Percentiles rank a stretch among this genome's conserved stretches.
Conservation (phyloP, 257 asterid genomes). For the Solanum ossicruentum region DNA sequence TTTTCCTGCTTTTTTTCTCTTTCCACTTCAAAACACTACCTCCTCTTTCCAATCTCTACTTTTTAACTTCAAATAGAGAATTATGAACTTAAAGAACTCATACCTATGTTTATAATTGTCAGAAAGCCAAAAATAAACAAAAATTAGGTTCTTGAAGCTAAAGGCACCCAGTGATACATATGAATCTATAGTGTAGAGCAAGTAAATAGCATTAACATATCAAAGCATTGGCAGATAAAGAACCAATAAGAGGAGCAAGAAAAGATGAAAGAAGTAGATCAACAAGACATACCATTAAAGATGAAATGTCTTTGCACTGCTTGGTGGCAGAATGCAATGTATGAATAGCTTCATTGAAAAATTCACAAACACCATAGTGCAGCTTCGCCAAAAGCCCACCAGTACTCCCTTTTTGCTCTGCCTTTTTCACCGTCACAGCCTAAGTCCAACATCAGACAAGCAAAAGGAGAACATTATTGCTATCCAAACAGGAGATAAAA, state of each 20-base stretch:
- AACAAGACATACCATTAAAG: constrained; percentile 31
- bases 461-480: background rate
- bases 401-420: constrained; percentile 44
- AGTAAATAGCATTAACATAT: background rate
- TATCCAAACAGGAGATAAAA: background rate
- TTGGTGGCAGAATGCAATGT: constrained; percentile 14
- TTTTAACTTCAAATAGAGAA: background rate
- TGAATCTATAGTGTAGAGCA: background rate
- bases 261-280: background rate
- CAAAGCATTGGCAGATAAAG: background rate
- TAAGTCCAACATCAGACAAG: background rate
- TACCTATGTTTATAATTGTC: background rate
- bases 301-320: constrained; percentile 40
- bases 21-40: background rate
- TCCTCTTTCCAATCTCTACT: background rate
- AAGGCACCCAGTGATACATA: background rate
- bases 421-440: constrained; percentile 65
- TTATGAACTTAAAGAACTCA: background rate
- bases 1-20: background rate
- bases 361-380: constrained; percentile 46
- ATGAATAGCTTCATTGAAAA: constrained; percentile 36
- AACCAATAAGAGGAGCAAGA: background rate
- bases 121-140: background rate
- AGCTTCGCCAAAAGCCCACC: constrained; percentile 44
- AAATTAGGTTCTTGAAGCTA: background rate